Conservation (phyloP, 148 eudicot genomes). For the Fagopyrum esculentum region DNA sequence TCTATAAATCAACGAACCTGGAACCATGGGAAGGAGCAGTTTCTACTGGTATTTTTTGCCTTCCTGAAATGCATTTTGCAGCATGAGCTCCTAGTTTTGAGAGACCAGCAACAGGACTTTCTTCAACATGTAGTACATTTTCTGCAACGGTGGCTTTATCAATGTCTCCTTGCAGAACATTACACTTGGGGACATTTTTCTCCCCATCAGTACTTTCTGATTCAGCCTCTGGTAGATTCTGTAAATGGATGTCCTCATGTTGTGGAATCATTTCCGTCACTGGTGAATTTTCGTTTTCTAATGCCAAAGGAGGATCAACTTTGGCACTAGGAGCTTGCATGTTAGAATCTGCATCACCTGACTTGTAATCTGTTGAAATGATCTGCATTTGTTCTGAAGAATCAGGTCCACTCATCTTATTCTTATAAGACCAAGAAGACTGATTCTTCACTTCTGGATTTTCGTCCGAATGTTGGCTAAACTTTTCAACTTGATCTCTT, state of each 20-base stretch:
- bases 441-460: conserved; percentile 19
- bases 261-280: conserved; percentile 4
- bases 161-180: conserved; percentile 1
- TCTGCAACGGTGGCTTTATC: conserved; percentile 16
- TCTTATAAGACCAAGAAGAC: conserved; percentile 19
- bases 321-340: conserved; percentile 18
- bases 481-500: conserved; percentile 21
- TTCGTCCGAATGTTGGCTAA: conserved; percentile 22
- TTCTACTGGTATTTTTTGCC: background rate
- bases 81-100: conserved; percentile 13
- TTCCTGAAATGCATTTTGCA: background rate
- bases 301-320: conserved; percentile 14
- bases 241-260: background rate
- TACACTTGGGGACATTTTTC: conserved; percentile 20
- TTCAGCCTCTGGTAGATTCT: conserved; percentile 10
- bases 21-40: background rate
- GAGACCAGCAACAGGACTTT: conserved; percentile 17
- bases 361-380: conserved; percentile 21
- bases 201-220: conserved; percentile 17
- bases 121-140: conserved; percentile 15
- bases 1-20: background rate
- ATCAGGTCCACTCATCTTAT: conserved; percentile 23
- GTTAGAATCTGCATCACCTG: conserved; percentile 18
- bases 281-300: conserved; percentile 16
- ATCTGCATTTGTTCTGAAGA: conserved; percentile 31